Evolutionary conservation across 169 alveolate species (phyloP), one percentile per base, ranked within the genome.

Genomic region (Theileria parva): DNA sequence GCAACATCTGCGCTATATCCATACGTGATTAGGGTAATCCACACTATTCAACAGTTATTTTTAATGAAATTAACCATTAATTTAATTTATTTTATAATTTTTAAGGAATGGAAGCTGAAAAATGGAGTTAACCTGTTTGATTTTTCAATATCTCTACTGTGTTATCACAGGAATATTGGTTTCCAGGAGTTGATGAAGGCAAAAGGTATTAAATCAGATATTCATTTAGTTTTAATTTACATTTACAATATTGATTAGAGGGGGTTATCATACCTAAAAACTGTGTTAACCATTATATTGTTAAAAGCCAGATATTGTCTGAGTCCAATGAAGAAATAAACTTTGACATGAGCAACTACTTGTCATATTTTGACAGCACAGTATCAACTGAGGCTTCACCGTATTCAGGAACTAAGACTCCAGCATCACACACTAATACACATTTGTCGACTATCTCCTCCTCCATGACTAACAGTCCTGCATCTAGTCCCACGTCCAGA

Each of bases 51-150:
- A 27, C 17, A 37, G 8, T 37, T 37, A n/a, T n/a, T n/a, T n/a
- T 37, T 6, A 37, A 37, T 61, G 4, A 61, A 8, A 9, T 15
- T 61, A 19, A 2, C 69, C 27, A 8, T 61, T 13, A n/a, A 61
- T 12, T 61, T n/a, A n/a, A n/a, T n/a, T 55, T 21, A 55, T 12
- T 34, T 64, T 23, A 64, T 21, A 21, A 23, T 64, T 64, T 23
- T 67, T 67, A 32, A 67, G 77, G 88, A 80, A 28, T 80, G 88
- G 88, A 65, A 57, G 48, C 23, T 80, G 5, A 72, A 32, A 39
- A 50, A 71, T 21, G 83, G 83, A 7, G 77, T 37, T 37, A 80
- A 80, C 50, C 15, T 80, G n/a, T 80, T 73, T 27, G 88, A 80
- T 50, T 68, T 57, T 11, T 71, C 88, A 11, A 51, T 80, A 17